A percentile compares a stretch with the other conserved stretches of the same genome.
These are phyloP conservation scores for Chlamydomonas incerta DNA, from an alignment of 139 green algal species.

Conservation along the genomic window DNA sequence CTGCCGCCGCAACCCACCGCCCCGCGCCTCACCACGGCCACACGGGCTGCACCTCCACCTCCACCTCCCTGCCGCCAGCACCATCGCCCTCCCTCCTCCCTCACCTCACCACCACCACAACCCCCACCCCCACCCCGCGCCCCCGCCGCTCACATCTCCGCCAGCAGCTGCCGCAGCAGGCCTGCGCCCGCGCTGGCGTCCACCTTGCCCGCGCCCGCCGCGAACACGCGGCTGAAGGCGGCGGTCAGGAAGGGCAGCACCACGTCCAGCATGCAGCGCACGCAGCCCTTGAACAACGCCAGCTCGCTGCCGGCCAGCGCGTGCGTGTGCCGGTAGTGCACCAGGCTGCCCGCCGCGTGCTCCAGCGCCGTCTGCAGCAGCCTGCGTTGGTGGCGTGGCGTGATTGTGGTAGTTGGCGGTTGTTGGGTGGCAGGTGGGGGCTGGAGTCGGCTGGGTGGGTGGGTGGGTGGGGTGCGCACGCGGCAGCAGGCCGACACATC, in stretches of 20 bases:
- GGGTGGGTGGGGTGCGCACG: too few relatives aligned
- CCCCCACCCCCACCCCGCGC: too few relatives aligned
- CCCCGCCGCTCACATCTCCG: conserved; percentile 31
- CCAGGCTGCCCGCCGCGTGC: conserved; percentile 62
- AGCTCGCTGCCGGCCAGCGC: conserved; percentile 61
- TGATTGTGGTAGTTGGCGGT: too few relatives aligned
- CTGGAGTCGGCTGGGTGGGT: too few relatives aligned
- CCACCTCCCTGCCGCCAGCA: too few relatives aligned
- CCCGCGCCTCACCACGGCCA: too few relatives aligned
- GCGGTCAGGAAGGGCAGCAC: conserved; percentile 68
- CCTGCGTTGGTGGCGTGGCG: conserved; percentile 17
- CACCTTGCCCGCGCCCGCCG: conserved; percentile 36
- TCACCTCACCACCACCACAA: too few relatives aligned
- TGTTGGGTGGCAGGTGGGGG: too few relatives aligned
- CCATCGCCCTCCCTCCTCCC: too few relatives aligned
- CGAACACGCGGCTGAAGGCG: conserved; percentile 76
- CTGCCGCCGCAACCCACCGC: too few relatives aligned
- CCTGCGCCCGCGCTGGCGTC: conserved; percentile 1
- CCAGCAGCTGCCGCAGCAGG: conserved; percentile 41
- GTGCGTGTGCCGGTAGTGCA: conserved; percentile 69
- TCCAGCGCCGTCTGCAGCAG: conserved; percentile 72
- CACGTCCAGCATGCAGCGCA: conserved; percentile 54
- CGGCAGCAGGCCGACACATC: too few relatives aligned
- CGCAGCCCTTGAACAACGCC: conserved; percentile 52
- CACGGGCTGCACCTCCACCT: too few relatives aligned